phyloP scores from a whole-genome alignment of 371 early-diverging fungal genomes.

The Rhizomucor miehei region DNA sequence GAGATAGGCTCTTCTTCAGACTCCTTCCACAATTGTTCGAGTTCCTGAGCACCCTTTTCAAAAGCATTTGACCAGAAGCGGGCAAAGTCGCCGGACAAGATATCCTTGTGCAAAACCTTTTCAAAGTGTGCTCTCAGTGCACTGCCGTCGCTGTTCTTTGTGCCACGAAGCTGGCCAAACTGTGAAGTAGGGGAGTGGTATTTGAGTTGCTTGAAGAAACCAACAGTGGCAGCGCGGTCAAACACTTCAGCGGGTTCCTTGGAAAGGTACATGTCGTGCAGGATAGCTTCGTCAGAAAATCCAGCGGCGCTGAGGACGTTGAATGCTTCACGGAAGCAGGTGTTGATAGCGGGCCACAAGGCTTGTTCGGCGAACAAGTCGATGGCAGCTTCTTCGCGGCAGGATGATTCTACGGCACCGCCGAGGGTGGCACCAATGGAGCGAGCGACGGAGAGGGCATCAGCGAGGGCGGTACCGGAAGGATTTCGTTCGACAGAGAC shows the following conservation, averaged over 20 bases:
- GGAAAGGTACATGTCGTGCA: constrained; percentile 28
- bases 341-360: constrained; percentile 28
- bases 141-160: constrained; percentile 21
- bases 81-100: constrained; percentile 26
- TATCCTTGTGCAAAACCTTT: constrained; percentile 28
- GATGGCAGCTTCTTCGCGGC: constrained; percentile 27
- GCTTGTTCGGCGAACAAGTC: constrained; percentile 28
- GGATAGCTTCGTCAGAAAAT: constrained; percentile 26
- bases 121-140: constrained; percentile 16
- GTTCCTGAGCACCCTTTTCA: constrained; percentile 17
- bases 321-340: constrained; percentile 24
- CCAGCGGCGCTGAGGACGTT: constrained; percentile 22
- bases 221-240: constrained; percentile 25
- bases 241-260: constrained; percentile 28
- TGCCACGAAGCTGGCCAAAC: constrained; percentile 29
- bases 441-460: constrained; percentile 16
- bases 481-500: constrained; percentile 21
- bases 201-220: constrained; percentile 29
- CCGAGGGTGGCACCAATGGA: constrained; percentile 26
- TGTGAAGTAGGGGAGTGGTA: constrained; percentile 27
- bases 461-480: constrained; percentile 9
- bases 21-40: constrained; percentile 24
- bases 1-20: constrained; percentile 18
- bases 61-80: constrained; percentile 21
- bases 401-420: constrained; percentile 21